phyloP scores from a whole-genome alignment of 1,284 basidiomycete species.

The Ceraceosorus guamensis region DNA sequence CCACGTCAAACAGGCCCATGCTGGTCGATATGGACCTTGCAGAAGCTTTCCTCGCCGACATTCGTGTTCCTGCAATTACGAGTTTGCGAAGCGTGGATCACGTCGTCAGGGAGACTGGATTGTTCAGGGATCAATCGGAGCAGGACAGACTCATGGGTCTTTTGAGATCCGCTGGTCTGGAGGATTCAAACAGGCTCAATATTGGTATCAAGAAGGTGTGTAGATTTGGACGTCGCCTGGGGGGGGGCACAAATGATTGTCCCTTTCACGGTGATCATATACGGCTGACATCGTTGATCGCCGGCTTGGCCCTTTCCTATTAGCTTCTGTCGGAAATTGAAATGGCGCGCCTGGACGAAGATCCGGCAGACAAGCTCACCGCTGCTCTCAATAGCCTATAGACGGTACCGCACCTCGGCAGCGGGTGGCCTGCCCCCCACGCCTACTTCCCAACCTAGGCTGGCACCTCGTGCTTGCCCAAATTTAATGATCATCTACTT shows the following conservation, averaged over 20 bases:
- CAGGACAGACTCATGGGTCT: slow-evolving; percentile 60
- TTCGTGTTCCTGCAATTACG: slow-evolving; percentile 75
- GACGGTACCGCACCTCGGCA: not conserved
- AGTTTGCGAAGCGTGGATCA: slow-evolving; percentile 65
- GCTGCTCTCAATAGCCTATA: slow-evolving; percentile 30
- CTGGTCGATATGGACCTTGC: slow-evolving; percentile 82
- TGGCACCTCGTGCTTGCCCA: too few relatives aligned
- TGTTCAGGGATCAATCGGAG: slow-evolving; percentile 62
- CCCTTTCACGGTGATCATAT: not conserved
- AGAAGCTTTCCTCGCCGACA: slow-evolving; percentile 81
- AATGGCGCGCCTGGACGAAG: slow-evolving; percentile 80
- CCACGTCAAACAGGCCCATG: slow-evolving; percentile 79
- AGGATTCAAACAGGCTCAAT: slow-evolving; percentile 57
- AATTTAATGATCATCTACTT: too few relatives aligned
- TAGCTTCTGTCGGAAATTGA: slow-evolving; percentile 84
- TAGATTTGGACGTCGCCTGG: not conserved
- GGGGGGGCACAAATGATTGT: too few relatives aligned
- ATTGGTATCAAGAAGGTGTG: slow-evolving; percentile 70
- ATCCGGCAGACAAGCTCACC: slow-evolving; percentile 49
- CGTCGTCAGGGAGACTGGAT: slow-evolving; percentile 72
- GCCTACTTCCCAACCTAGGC: too few relatives aligned
- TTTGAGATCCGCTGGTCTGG: slow-evolving; percentile 70
- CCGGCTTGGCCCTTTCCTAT: not conserved
- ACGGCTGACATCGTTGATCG: not conserved
- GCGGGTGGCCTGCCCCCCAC: too few relatives aligned